These are phyloP conservation scores for Fusarium newnesense DNA, from an alignment of 2,329 filamentous ascomycete genomes.

Conservation along the genomic window DNA sequence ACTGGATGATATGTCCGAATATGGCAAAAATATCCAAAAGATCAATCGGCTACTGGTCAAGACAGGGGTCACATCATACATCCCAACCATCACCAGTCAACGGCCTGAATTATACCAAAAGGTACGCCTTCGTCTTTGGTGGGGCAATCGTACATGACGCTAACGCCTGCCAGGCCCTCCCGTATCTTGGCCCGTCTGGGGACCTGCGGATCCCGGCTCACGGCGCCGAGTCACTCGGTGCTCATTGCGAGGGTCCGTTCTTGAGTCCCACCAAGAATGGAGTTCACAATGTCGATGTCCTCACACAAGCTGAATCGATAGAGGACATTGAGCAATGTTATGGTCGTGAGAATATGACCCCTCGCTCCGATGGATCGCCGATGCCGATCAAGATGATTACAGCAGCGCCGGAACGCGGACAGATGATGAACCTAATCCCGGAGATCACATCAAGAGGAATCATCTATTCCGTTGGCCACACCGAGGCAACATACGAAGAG, in stretches of 20 bases:
- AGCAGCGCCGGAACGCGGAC: slow-evolving; percentile 82
- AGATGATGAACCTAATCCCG: slow-evolving; percentile 75
- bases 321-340: slow-evolving; percentile 77
- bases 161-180: slow-evolving; percentile 66
- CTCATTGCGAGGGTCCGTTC: slow-evolving; percentile 92
- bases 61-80: slow-evolving; percentile 88
- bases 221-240: slow-evolving; percentile 87
- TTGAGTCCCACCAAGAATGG: slow-evolving; percentile 85
- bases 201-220: slow-evolving; percentile 66
- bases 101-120: slow-evolving; percentile 83
- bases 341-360: slow-evolving; percentile 73
- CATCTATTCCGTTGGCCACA: slow-evolving; percentile 84
- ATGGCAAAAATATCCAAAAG: slow-evolving; percentile 76
- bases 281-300: slow-evolving; percentile 80
- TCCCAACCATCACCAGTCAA: slow-evolving; percentile 87
- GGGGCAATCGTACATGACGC: slow-evolving; percentile 34
- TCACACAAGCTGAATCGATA: slow-evolving; percentile 72
- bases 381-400: slow-evolving; percentile 81
- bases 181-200: slow-evolving; percentile 80
- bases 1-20: slow-evolving; percentile 73
- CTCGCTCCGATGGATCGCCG: slow-evolving; percentile 48
- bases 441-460: slow-evolving; percentile 73
- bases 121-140: slow-evolving; percentile 52
- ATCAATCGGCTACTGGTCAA: slow-evolving; percentile 77
- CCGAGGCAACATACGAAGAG: slow-evolving; percentile 87